Conservation (phyloP, 2,329 filamentous ascomycete species). For the Salinomyces thailandicus region DNA sequence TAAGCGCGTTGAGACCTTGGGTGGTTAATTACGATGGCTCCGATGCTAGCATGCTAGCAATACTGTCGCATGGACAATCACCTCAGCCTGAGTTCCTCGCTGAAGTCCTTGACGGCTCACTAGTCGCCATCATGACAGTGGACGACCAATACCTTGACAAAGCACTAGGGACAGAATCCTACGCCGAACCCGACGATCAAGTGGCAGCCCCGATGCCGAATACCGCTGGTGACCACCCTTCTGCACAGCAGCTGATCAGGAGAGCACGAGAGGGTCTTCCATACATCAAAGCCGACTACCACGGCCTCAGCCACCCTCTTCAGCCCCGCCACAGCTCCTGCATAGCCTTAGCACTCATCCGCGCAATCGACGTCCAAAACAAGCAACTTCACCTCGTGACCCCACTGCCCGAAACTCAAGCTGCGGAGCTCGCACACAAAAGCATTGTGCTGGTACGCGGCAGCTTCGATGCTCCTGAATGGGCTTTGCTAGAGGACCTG, state of each 20-base stretch:
- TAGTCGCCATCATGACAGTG: conserved; percentile 56
- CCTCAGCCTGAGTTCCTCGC: conserved; percentile 48
- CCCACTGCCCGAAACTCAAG: conserved; percentile 37
- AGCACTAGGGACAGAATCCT: not conserved
- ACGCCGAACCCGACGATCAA: not conserved
- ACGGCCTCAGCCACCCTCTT: conserved; percentile 36
- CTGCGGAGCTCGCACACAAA: conserved; percentile 10
- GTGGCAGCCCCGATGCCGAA: too few relatives aligned
- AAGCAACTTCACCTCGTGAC: conserved; percentile 55
- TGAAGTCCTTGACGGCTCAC: conserved; percentile 58
- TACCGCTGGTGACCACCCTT: conserved; percentile 8
- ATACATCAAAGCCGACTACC: conserved; percentile 45
- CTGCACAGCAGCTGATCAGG: conserved; percentile 20
- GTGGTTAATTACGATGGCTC: conserved; percentile 48
- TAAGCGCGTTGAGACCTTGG: conserved; percentile 51
- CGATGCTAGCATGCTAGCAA: conserved; percentile 47
- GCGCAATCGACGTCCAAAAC: conserved; percentile 51
- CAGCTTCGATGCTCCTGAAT: conserved; percentile 56
- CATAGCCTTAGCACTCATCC: conserved; percentile 57
- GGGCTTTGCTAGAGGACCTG: conserved; percentile 58
- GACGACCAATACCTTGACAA: conserved; percentile 27
- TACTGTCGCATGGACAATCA: conserved; percentile 59
- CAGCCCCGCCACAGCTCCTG: conserved; percentile 50
- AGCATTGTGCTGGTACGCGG: conserved; percentile 55
- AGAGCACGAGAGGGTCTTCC: conserved; percentile 48